Conservation (phyloP, 768 basidiomycete species). For the Phaeotremella skinneri region DNA sequence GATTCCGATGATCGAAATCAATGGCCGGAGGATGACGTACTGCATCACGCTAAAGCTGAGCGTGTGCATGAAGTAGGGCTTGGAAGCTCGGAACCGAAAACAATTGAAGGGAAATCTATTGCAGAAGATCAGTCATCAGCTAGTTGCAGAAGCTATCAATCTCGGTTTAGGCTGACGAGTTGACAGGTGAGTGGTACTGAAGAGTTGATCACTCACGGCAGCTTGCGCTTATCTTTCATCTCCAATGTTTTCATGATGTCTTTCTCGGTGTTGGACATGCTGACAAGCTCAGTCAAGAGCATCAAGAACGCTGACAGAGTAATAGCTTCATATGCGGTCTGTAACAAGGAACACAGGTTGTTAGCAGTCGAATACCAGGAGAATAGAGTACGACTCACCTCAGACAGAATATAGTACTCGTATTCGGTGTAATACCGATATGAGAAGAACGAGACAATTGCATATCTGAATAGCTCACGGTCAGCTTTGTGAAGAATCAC, state of each 20-base stretch:
- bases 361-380: not conserved
- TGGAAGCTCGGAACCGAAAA: slow-evolving; percentile 56
- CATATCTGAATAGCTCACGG: slow-evolving; percentile 18
- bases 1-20: slow-evolving; percentile 71
- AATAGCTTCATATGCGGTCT: slow-evolving; percentile 60
- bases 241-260: slow-evolving; percentile 66
- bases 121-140: not conserved
- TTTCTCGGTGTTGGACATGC: slow-evolving; percentile 64
- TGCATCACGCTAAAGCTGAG: slow-evolving; percentile 80
- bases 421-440: slow-evolving; percentile 39
- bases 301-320: slow-evolving; percentile 82
- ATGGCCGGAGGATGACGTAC: slow-evolving; percentile 73
- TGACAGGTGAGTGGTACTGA: slow-evolving; percentile 53
- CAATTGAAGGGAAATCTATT: slow-evolving; percentile 60
- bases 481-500: not conserved
- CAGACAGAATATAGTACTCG: slow-evolving; percentile 38
- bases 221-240: slow-evolving; percentile 71
- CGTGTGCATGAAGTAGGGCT: slow-evolving; percentile 73
- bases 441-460: slow-evolving; percentile 37
- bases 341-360: not conserved
- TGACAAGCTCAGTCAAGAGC: slow-evolving; percentile 80
- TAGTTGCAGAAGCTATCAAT: not conserved
- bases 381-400: slow-evolving; percentile 18
- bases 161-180: not conserved
- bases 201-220: slow-evolving; percentile 60